Base-by-base conservation (phyloP, 208 protist genomes). In the Acanthamoeba lenticulata region DNA sequence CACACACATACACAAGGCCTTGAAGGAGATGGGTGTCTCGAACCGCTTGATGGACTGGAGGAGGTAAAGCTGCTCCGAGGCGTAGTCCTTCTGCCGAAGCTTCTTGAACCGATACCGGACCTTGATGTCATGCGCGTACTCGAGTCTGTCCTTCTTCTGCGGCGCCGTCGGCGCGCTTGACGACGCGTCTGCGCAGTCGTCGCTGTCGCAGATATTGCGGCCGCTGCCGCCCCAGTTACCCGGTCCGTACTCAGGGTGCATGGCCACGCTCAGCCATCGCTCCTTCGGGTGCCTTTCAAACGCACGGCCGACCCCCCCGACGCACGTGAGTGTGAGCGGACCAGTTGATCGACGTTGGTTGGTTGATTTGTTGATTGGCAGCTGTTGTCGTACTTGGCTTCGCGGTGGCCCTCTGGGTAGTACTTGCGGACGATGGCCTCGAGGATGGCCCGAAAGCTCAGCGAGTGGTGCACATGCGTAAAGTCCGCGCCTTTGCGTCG, bases 41-140 rank as follows among this genome's bases (percentile, higher is more conserved):
- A 1, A 77, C 67, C 69, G 27, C 24, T 81, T 81, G 34, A 81
- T 81, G 36, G 69, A 81, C 40, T 81, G 69, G 7, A 45, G 34
- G 15, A 81, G 69, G 40, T 81, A 81, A 32, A 81, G 69, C 69
- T 45, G 34, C 24, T 81, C 69, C 24, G 69, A 34, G 69, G 69
- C 69, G 38, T 81, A 81, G 69, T 81, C 69, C 69, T 81, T 81
- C 69, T 47, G 40, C 27, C 44, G 77, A 4, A 86, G 77, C 77
- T 86, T 86, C 77, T 86, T 86, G 77, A 86, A 86, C 21, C 77
- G 77, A 27, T 57, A 86, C 29, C 77, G 77, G n/a, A 86, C 77
- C 19, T 86, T 86, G 45, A 86, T 55, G 77, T 86, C 44, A n/a
- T 38, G 77, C 44, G 45, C 9, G 15, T 47, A 57, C 77, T 86